Percentiles rank a stretch among this genome's conserved stretches.
Evolutionary conservation across 129 eudicot species (phyloP).

Genomic region (carrot (Daucus carota)): DH1_v3.0 NC_030382.2:54625501-54626000

Average conservation of each 20-base stretch:
- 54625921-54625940: neutral
- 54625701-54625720: conserved; percentile 3
- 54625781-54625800: neutral
- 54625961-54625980: neutral
- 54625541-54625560: neutral
- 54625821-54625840: neutral
- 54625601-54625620: neutral
- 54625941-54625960: neutral
- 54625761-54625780: neutral
- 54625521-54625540: neutral
- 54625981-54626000: neutral
- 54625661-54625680: neutral
- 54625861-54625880: neutral
- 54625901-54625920: neutral
- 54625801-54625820: neutral
- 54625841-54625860: neutral
- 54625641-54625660: neutral
- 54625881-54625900: neutral
- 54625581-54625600: conserved; percentile 4
- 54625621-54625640: conserved; percentile 7
- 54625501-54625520: neutral
- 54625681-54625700: neutral
- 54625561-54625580: too few species aligned
- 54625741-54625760: neutral
- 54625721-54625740: neutral